These are phyloP conservation scores for Candida adriatica DNA, from an alignment of 805 yeast species.

Conservation along the genomic window DNA sequence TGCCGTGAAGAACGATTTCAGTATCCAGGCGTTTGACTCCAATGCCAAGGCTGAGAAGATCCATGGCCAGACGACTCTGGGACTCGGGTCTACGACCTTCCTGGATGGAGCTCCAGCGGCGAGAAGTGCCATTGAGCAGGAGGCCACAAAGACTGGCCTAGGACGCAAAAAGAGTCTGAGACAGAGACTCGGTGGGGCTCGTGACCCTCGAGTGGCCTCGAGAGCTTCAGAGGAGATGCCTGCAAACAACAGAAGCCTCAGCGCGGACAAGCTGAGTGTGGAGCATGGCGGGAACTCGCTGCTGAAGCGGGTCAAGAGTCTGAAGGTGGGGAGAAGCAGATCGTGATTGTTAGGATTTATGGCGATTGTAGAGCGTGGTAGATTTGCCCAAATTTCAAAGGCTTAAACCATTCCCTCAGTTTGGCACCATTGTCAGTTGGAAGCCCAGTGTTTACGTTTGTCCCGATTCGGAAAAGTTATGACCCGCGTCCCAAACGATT, in stretches of 20 bases:
- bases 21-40: constrained; percentile 62
- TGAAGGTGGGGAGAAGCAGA: constrained; percentile 58
- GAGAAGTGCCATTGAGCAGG: constrained; percentile 34
- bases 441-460: constrained; percentile 14
- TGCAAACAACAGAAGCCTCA: constrained; percentile 1
- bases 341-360: constrained; percentile 12
- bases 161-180: constrained; percentile 81
- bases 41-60: constrained; percentile 60
- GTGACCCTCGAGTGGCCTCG: constrained; percentile 4
- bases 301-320: constrained; percentile 80
- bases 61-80: constrained; percentile 82
- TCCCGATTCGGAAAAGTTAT: constrained; percentile 10
- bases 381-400: too few relatives aligned
- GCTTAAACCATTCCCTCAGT: too few relatives aligned
- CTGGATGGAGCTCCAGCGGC: constrained; percentile 95
- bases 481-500: constrained; percentile 3
- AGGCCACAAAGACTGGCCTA: constrained; percentile 38
- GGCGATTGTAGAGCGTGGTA: too few relatives aligned
- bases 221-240: constrained; percentile 1
- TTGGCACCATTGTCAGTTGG: not conserved
- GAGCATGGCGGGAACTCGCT: constrained; percentile 44
- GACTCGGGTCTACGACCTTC: constrained; percentile 88
- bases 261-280: constrained; percentile 16
- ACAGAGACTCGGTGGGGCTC: constrained; percentile 40
- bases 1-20: constrained; percentile 44